These are phyloP conservation scores for Cercophora sp. DNA, from an alignment of 495 filamentous ascomycete species.

Conservation along the genomic window DNA sequence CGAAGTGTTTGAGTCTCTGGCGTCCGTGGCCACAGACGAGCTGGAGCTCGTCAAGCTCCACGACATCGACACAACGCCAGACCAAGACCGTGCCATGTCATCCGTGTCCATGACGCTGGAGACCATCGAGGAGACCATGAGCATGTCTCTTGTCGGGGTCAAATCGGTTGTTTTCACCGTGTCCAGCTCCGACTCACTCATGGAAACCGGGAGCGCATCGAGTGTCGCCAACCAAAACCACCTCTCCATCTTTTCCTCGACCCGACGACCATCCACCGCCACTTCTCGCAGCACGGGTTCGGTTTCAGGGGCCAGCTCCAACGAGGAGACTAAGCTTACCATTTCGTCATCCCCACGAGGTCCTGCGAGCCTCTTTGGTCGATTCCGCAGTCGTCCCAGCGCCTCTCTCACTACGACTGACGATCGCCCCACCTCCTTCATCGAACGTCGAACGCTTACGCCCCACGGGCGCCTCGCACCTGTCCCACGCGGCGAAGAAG, in stretches of 20 bases:
- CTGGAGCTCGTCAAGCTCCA: background rate
- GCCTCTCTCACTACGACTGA: no score
- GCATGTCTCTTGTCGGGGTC: background rate
- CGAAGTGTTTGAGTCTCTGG: slow-evolving; percentile 1
- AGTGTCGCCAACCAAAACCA: background rate
- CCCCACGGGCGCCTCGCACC: background rate
- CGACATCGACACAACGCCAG: background rate
- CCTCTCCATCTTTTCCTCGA: background rate
- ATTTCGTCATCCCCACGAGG: background rate
- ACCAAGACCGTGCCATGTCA: background rate
- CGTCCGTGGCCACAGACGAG: background rate
- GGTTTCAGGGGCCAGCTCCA: background rate
- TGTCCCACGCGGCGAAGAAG: background rate
- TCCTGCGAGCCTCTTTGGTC: background rate
- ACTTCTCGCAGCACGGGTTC: background rate
- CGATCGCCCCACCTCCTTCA: no score
- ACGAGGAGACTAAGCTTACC: background rate
- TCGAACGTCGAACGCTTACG: slow-evolving; percentile 6
- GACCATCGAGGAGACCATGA: background rate
- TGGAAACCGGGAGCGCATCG: background rate
- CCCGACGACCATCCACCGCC: background rate
- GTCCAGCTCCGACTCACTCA: background rate
- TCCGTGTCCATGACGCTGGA: background rate
- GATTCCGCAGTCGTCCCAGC: background rate
- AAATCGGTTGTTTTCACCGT: background rate